Evolutionary conservation across 2,329 filamentous ascomycete species (phyloP).

Genomic region (Fulvia fulva): DNA sequence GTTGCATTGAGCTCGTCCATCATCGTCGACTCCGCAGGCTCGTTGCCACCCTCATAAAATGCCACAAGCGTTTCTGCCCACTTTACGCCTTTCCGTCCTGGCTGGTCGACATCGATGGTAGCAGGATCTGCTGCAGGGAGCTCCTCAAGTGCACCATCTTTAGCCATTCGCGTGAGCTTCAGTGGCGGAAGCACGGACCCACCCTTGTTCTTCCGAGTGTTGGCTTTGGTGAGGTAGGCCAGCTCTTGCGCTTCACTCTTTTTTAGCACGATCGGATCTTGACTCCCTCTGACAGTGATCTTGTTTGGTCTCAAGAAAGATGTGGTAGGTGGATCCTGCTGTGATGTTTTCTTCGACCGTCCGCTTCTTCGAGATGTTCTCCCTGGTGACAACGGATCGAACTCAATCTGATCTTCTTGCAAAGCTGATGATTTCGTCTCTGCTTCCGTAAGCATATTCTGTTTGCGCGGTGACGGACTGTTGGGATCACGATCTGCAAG

Average conservation of each 20-base stretch:
- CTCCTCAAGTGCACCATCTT: conserved; percentile 11
- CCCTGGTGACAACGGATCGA: conserved; percentile 12
- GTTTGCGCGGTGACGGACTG: conserved; percentile 39
- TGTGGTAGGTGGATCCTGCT: conserved; percentile 23
- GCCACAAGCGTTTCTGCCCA: conserved; percentile 48
- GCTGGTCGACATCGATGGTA: conserved; percentile 16
- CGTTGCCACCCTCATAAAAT: conserved; percentile 37
- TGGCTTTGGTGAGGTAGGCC: conserved; percentile 42
- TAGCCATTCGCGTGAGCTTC: conserved; percentile 40
- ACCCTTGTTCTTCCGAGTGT: conserved; percentile 51
- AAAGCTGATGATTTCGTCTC: conserved; percentile 4
- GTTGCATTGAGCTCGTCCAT: conserved; percentile 19
- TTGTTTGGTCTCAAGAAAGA: conserved; percentile 35
- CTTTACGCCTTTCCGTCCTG: conserved; percentile 34
- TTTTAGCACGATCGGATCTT: conserved; percentile 43
- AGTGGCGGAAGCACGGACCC: conserved; percentile 42
- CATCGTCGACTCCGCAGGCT: conserved; percentile 19
- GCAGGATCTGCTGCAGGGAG: conserved; percentile 9
- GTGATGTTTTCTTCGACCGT: conserved; percentile 19
- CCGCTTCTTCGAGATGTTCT: conserved; percentile 19
- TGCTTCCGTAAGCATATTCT: conserved; percentile 8
- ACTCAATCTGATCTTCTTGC: conserved; percentile 16
- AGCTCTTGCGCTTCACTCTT: conserved; percentile 48
- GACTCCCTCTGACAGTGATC: conserved; percentile 43
- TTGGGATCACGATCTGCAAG: conserved; percentile 48